A percentile compares a stretch with the other conserved stretches of the same genome.
These are phyloP conservation scores for Nyctanthes arbortristis DNA, from an alignment of 257 asterid genomes.

Conservation along the genomic window DNA sequence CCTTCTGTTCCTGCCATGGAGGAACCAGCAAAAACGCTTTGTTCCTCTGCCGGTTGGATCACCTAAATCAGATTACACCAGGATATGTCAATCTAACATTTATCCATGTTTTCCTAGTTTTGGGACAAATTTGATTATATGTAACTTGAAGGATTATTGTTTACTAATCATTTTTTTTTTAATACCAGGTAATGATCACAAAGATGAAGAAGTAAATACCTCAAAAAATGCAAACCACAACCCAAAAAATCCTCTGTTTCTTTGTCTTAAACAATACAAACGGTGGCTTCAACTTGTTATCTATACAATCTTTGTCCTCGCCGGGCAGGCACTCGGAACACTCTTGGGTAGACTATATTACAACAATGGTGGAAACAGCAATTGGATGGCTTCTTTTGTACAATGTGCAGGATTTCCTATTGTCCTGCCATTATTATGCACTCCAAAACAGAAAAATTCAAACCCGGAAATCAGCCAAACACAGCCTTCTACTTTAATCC, in stretches of 20 bases:
- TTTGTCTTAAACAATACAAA: constrained; percentile 5
- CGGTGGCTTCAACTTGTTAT: constrained; percentile 37
- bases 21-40: no score
- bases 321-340: constrained; percentile 41
- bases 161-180: neutral
- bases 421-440: constrained; percentile 37
- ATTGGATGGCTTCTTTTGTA: constrained; percentile 39
- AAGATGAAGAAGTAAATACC: neutral
- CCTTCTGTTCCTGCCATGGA: no score
- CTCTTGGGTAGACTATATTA: constrained; percentile 44
- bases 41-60: no score
- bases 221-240: no score
- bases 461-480: neutral
- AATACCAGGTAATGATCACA: neutral
- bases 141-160: no score
- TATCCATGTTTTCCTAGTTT: neutral
- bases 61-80: no score
- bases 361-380: constrained; percentile 52
- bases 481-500: constrained; percentile 4
- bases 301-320: constrained; percentile 32
- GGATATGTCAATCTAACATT: no score
- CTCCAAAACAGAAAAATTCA: constrained; percentile 1
- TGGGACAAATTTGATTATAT: no score
- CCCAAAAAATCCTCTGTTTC: constrained; percentile 17
- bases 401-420: constrained; percentile 48